A percentile compares a stretch with the other conserved stretches of the same genome.
phyloP scores from a whole-genome alignment of 495 filamentous ascomycete genomes.

The Aspergillus funiculosus region DNA sequence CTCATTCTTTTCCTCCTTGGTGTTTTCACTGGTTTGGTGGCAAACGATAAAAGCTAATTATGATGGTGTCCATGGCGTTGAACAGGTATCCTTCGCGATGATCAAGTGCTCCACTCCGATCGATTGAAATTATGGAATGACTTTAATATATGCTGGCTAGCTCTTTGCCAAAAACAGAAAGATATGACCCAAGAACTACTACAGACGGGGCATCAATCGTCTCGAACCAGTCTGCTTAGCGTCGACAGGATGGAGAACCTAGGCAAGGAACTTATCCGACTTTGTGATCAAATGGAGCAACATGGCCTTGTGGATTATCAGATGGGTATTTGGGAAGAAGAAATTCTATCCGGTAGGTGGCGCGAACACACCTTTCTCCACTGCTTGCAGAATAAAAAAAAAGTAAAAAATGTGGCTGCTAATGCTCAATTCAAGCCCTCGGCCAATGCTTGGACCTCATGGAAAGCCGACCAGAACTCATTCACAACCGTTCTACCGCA shows the following conservation, averaged over 20 bases:
- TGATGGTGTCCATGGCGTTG: slow-evolving; percentile 16
- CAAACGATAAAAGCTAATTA: slow-evolving; percentile 23
- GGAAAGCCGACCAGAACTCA: slow-evolving; percentile 33
- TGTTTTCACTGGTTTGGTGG: background rate
- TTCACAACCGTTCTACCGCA: slow-evolving; percentile 22
- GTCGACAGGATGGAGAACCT: slow-evolving; percentile 67
- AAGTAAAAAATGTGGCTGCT: no score
- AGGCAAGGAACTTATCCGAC: slow-evolving; percentile 70
- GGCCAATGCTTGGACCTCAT: slow-evolving; percentile 58
- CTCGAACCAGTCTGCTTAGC: slow-evolving; percentile 59
- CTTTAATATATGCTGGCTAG: slow-evolving; percentile 93
- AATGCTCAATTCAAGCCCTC: slow-evolving; percentile 50
- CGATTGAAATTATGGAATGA: slow-evolving; percentile 84
- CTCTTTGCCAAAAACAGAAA: slow-evolving; percentile 78
- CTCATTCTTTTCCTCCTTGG: background rate
- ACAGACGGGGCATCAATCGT: slow-evolving; percentile 52
- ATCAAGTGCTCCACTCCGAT: slow-evolving; percentile 61
- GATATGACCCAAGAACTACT: slow-evolving; percentile 60
- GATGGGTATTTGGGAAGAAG: slow-evolving; percentile 93
- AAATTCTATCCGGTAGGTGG: slow-evolving; percentile 71
- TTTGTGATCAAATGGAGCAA: slow-evolving; percentile 81
- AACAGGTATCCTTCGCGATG: slow-evolving; percentile 66
- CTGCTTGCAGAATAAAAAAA: slow-evolving; percentile 1
- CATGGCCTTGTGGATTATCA: slow-evolving; percentile 95
- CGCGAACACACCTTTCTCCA: slow-evolving; percentile 3